These are phyloP conservation scores for Echria macrotheca DNA, from an alignment of 495 filamentous ascomycete species.

Conservation along the genomic window DNA sequence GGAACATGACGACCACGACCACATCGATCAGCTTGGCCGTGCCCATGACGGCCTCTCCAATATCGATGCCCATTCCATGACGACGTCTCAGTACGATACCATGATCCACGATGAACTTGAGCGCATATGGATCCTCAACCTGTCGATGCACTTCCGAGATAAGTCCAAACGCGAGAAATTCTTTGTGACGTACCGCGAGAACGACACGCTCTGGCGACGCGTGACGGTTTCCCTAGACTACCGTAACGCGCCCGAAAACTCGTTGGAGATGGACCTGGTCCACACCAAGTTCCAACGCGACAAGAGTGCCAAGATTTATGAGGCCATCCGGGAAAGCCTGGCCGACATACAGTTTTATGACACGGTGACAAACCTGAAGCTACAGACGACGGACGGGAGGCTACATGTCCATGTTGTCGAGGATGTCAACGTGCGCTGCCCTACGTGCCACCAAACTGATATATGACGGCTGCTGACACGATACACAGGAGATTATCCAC, in stretches of 20 bases:
- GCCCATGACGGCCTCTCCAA: slow-evolving; percentile 23
- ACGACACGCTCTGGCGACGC: slow-evolving; percentile 69
- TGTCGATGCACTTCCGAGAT: slow-evolving; percentile 98
- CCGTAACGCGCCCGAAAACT: slow-evolving; percentile 70
- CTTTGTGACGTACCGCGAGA: slow-evolving; percentile 89
- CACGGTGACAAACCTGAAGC: slow-evolving; percentile 92
- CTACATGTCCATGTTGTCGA: slow-evolving; percentile 98
- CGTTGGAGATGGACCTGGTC: slow-evolving; percentile 78
- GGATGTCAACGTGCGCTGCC: slow-evolving; percentile 64
- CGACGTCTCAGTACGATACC: slow-evolving; percentile 48
- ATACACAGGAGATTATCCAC: slow-evolving; percentile 68
- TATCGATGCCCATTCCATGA: slow-evolving; percentile 40
- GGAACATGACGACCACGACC: slow-evolving; percentile 5
- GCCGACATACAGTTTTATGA: slow-evolving; percentile 90
- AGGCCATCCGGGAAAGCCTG: slow-evolving; percentile 88
- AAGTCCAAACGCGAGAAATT: slow-evolving; percentile 94
- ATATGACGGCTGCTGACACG: slow-evolving; percentile 11
- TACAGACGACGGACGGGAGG: slow-evolving; percentile 82
- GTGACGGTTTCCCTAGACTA: slow-evolving; percentile 95
- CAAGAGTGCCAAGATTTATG: slow-evolving; percentile 92
- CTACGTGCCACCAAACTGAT: background rate
- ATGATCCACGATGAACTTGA: slow-evolving; percentile 78
- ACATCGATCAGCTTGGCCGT: slow-evolving; percentile 4
- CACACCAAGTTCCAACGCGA: slow-evolving; percentile 79
- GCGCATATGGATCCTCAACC: slow-evolving; percentile 87